Evolutionary conservation across 805 yeast genomes (phyloP).

Genomic region (Nakazawaea wyomingensis): DNA sequence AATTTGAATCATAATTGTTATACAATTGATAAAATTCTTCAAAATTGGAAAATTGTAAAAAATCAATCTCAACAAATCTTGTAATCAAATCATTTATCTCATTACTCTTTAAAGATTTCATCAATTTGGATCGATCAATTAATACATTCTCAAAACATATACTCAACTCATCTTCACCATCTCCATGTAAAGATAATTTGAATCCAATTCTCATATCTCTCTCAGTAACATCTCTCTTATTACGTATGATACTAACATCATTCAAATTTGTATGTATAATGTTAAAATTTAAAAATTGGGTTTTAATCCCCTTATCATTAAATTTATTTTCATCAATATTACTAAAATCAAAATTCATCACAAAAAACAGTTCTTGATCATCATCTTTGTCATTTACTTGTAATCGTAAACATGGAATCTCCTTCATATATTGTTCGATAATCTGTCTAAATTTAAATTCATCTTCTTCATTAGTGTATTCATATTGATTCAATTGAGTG

Average conservation of each 20-base stretch:
- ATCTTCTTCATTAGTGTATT: too few relatives aligned
- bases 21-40: conserved; percentile 8
- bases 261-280: conserved; percentile 2
- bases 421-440: conserved; percentile 2
- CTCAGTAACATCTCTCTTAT: conserved; percentile 7
- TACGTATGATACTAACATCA: conserved; percentile 3
- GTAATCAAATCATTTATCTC: not conserved
- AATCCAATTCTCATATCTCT: conserved; percentile 3
- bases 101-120: conserved; percentile 8
- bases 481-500: not conserved
- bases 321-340: conserved; percentile 3
- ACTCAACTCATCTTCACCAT: conserved; percentile 3
- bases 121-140: conserved; percentile 10
- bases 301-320: conserved; percentile 5
- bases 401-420: conserved; percentile 3
- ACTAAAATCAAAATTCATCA: conserved; percentile 4
- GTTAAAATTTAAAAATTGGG: conserved; percentile 8
- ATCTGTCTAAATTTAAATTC: not conserved
- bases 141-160: conserved; percentile 11
- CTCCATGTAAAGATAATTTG: not conserved
- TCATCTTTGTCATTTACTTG: not conserved
- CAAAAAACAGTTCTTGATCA: conserved; percentile 4
- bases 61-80: conserved; percentile 2
- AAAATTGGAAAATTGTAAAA: not conserved
- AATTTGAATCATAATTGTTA: conserved; percentile 3